These are phyloP conservation scores for Aegilops sharonensis DNA, from an alignment of 176 grass and related monocot genomes.

Conservation along the genomic window DNA sequence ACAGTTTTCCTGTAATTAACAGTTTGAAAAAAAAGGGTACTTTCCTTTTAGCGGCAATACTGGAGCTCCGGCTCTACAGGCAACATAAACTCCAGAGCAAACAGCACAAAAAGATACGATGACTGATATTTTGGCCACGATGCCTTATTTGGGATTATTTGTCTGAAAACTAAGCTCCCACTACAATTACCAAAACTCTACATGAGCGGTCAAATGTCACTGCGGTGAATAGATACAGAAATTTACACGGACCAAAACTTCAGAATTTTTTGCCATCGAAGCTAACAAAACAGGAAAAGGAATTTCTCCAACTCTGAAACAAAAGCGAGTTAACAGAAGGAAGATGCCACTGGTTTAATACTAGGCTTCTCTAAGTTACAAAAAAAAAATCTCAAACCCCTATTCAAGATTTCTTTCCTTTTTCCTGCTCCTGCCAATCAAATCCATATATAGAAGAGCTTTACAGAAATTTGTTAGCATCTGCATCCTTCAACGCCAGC, in stretches of 20 bases:
- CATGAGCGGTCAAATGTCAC: neutral
- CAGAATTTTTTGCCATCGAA: neutral
- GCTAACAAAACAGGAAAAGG: neutral
- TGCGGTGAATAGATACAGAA: neutral
- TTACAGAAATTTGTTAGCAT: conserved; percentile 16
- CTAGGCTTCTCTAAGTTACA: too few species aligned
- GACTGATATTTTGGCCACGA: too few species aligned
- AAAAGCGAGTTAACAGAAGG: neutral
- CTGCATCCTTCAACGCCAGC: neutral
- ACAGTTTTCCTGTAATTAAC: too few species aligned
- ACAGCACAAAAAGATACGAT: too few species aligned
- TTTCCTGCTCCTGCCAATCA: neutral
- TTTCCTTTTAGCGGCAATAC: too few species aligned
- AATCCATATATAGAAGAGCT: conserved; percentile 12
- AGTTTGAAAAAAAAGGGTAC: too few species aligned
- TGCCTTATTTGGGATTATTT: too few species aligned
- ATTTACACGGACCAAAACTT: neutral
- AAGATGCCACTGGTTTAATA: neutral
- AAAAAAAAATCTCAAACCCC: neutral
- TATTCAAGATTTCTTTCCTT: neutral
- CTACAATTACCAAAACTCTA: neutral
- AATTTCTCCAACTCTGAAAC: neutral
- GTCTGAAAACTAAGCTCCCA: neutral
- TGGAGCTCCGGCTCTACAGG: too few species aligned
- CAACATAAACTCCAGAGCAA: too few species aligned